These are phyloP conservation scores for Pholiota microspora DNA, from an alignment of 768 basidiomycete species.

Conservation along the genomic window DNA sequence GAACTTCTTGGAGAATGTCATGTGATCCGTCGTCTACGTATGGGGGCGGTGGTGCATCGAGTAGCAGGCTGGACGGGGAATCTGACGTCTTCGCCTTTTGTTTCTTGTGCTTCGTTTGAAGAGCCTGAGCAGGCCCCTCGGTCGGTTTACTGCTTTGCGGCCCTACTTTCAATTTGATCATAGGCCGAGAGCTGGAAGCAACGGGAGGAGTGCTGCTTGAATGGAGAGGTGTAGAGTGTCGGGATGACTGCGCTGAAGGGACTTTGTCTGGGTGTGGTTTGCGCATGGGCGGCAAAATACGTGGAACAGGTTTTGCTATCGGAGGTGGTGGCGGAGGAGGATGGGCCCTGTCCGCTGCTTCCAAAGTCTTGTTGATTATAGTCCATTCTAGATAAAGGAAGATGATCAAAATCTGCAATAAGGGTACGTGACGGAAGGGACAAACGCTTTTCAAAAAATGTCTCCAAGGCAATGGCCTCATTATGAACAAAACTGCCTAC, in stretches of 20 bases:
- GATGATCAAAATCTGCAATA: background rate
- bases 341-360: constrained; percentile 56
- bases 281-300: constrained; percentile 37
- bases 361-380: constrained; percentile 81
- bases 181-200: constrained; percentile 45
- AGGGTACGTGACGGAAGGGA: constrained; percentile 12
- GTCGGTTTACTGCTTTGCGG: constrained; percentile 32
- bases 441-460: constrained; percentile 84
- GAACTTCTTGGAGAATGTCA: constrained; percentile 77
- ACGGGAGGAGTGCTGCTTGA: constrained; percentile 17
- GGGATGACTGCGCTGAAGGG: constrained; percentile 15
- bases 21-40: constrained; percentile 82
- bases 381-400: constrained; percentile 66
- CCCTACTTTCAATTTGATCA: constrained; percentile 68
- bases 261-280: constrained; percentile 31
- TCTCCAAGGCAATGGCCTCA: constrained; percentile 73
- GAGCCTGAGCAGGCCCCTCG: constrained; percentile 24
- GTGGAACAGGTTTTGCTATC: constrained; percentile 26
- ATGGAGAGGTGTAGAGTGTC: constrained; percentile 4
- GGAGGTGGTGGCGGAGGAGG: constrained; percentile 23
- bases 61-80: constrained; percentile 23
- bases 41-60: constrained; percentile 63
- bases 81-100: constrained; percentile 44
- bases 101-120: constrained; percentile 34
- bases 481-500: constrained; percentile 69